Base-by-base conservation (phyloP, 768 basidiomycete species). In the Pluteus cervinus region DNA sequence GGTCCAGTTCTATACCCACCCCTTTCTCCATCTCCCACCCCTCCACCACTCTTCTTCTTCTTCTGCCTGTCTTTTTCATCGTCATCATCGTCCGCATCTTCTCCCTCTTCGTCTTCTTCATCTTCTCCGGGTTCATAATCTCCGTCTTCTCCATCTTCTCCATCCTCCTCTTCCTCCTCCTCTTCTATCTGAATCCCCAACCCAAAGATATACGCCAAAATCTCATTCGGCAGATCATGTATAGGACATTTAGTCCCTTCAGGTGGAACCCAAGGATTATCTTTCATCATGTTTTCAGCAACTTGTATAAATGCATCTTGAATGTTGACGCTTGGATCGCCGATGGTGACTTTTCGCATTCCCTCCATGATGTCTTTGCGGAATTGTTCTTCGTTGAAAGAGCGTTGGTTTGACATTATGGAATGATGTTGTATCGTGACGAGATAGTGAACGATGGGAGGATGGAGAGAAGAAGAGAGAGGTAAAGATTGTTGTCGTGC, bases 201-300 rank as follows among this genome's bases (percentile, higher is more conserved):
- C 8, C 64, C 53, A 46, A 79, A 81, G 39, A 81, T 72, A 42
- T 70, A 63, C 1, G 68, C 71, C 5, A 81, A 65, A 17, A 81
- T 58, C 47, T 80, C 78, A 12, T 68, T 67, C 2, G 77, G 76
- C 11, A 79, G 65, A 24, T 60, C 55, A 39, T 77, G 72, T 23
- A 79, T 62, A 1, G 66, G 71, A 43, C 75, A 77, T 23, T 54
- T 49, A 3, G 52, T 58, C 34, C 65, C 61, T 16, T 52, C 54
- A 0, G 73, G 73, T 8, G 75, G 69, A 18, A 66, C 50, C 39
- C 61, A 75, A 1, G 69, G 75, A 40, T 75, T 75, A 47, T 73
- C 65, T 20, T 48, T 43, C 23, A 71, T 61, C 55, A 70, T 55
- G 5, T 60, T 53, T 16, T 46, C 44, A 5, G 61, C 52, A 18